Evolutionary conservation across 2,329 filamentous ascomycete species (phyloP).

Genomic region (Calycina marina): DNA sequence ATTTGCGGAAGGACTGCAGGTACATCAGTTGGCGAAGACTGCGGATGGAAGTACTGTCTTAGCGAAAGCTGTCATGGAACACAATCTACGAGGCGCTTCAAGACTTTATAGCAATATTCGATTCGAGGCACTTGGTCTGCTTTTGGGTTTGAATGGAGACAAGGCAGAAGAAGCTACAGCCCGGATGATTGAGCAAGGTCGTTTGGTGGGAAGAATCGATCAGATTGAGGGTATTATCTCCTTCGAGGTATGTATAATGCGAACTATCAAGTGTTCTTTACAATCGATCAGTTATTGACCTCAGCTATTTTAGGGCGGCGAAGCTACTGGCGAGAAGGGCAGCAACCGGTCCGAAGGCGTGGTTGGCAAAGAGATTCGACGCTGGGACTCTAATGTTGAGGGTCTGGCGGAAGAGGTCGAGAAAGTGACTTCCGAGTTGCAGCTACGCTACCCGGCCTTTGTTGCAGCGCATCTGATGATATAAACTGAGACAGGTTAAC

Average conservation of each 20-base stretch:
- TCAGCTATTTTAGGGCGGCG: no score
- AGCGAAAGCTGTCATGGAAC: conserved; percentile 85
- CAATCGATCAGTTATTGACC: no score
- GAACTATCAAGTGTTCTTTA: no score
- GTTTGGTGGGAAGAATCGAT: conserved; percentile 78
- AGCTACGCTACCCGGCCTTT: conserved; percentile 64
- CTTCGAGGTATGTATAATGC: no score
- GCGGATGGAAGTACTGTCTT: conserved; percentile 87
- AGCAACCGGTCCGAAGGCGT: conserved; percentile 49
- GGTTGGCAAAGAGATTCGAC: conserved; percentile 57
- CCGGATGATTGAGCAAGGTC: conserved; percentile 88
- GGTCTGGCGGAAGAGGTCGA: conserved; percentile 81
- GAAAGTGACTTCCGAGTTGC: conserved; percentile 66
- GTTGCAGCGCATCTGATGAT: conserved; percentile 38
- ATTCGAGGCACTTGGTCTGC: conserved; percentile 57
- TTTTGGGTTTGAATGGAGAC: conserved; percentile 65
- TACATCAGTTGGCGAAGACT: conserved; percentile 82
- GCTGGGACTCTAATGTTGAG: conserved; percentile 84
- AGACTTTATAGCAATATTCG: conserved; percentile 65
- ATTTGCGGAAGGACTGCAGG: conserved; percentile 66
- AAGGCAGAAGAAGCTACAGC: conserved; percentile 86
- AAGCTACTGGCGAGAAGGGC: conserved; percentile 53
- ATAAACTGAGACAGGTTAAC: no score
- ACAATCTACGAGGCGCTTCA: conserved; percentile 82
- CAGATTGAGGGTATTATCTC: conserved; percentile 81